Percentiles rank a stretch among this genome's conserved stretches.
phyloP scores from a whole-genome alignment of 257 asterid species.

The Fraxinus anomala region DNA sequence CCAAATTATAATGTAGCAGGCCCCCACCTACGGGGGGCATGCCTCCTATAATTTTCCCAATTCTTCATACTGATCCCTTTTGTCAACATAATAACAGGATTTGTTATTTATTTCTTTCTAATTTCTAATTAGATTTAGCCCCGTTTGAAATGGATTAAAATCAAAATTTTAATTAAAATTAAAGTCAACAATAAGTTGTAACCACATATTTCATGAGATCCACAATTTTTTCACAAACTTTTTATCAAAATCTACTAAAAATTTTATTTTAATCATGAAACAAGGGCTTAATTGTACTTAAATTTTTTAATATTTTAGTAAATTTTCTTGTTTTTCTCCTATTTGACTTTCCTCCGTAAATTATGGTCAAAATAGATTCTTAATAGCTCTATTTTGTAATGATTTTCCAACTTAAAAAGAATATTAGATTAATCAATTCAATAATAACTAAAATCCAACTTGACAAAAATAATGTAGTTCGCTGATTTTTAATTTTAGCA shows the following conservation, averaged over 20 bases:
- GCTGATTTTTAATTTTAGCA: not conserved
- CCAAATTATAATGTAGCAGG: too few relatives aligned
- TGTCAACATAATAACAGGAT: not conserved
- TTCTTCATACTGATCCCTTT: not conserved
- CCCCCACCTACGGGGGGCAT: too few relatives aligned
- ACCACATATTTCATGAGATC: too few relatives aligned
- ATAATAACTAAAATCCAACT: not conserved
- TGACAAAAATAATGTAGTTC: not conserved
- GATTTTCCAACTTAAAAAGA: not conserved
- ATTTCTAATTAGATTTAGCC: not conserved
- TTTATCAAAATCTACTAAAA: too few relatives aligned
- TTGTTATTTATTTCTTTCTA: not conserved
- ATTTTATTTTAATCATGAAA: too few relatives aligned
- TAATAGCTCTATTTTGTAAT: not conserved
- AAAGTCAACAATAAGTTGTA: too few relatives aligned
- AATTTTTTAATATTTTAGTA: not conserved
- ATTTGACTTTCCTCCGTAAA: not conserved
- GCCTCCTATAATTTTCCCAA: not conserved
- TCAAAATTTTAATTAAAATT: too few relatives aligned
- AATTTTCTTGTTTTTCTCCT: not conserved
- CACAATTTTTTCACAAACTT: too few relatives aligned
- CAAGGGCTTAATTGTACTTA: too few relatives aligned
- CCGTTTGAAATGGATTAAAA: too few relatives aligned
- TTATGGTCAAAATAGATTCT: conserved; percentile 1
- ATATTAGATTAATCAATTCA: not conserved